These are phyloP conservation scores for Barnettozyma hawaiiensis DNA, from an alignment of 1,139 yeast species.

Conservation along the genomic window DNA sequence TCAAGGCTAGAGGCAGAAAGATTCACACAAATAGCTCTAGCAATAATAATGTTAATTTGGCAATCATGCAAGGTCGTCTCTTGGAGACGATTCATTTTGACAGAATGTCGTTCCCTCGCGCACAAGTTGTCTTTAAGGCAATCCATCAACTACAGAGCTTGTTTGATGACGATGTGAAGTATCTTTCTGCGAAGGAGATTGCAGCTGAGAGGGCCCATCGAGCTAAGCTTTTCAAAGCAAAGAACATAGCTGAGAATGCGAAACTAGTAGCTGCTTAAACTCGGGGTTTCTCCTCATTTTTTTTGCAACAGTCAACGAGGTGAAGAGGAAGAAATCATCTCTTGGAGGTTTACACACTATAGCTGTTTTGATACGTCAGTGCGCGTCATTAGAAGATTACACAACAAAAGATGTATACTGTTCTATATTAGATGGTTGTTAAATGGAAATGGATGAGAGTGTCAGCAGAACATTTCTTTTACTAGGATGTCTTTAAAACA, in stretches of 20 bases:
- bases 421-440: neutral
- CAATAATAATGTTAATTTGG: conserved; percentile 1
- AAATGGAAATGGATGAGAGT: neutral
- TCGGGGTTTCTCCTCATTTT: no score
- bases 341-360: neutral
- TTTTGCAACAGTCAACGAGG: no score
- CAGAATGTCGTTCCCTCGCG: neutral
- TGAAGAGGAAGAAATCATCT: neutral
- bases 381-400: neutral
- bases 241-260: neutral
- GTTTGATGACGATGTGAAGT: neutral
- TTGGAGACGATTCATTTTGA: conserved; percentile 7
- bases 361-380: neutral
- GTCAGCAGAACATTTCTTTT: neutral
- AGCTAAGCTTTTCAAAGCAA: neutral
- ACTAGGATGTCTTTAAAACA: neutral
- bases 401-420: neutral
- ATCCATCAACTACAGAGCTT: neutral
- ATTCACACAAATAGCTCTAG: conserved; percentile 5
- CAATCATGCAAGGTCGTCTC: conserved; percentile 7
- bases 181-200: neutral
- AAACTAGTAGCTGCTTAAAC: no score
- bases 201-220: neutral
- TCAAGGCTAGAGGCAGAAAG: neutral
- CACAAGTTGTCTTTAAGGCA: neutral